Base-by-base conservation (phyloP, 768 basidiomycete genomes). In the Cystofilobasidium ferigula region DNA sequence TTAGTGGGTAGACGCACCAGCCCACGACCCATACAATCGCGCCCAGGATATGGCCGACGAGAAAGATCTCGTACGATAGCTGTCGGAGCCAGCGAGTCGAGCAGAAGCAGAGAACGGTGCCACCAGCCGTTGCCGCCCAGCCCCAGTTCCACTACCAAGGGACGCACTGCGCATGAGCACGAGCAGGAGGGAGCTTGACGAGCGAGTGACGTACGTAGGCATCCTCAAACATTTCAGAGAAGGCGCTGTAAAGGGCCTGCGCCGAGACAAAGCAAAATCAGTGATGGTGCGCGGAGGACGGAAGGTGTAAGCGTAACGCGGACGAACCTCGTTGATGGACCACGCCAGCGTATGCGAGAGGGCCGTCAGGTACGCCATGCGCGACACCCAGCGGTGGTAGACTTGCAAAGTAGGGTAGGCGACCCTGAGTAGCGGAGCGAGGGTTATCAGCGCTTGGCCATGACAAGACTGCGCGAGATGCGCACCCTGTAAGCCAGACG, bases 101-200 rank as follows among this genome's bases (percentile, higher is more conserved):
- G 24, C 22, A 14, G 5, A 47, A 20, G 53, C 38, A 14, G 6
- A 63, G 36, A 3, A 63, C 22, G 18, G 38, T 8, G 20, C 62
- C 28, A 2, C 30, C 54, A 22, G 20, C 51, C 14, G 32, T 40
- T 40, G 30, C 51, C 1, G 38, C 62, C 4, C 30, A 24, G 26
- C 62, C 62, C 62, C 62, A 63, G 47, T 51, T 51, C 62, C 62
- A 63, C n/a, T n/a, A n/a, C n/a, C n/a, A n/a, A n/a, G n/a, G n/a
- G n/a, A n/a, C n/a, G n/a, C n/a, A n/a, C n/a, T n/a, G n/a, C n/a
- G n/a, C n/a, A n/a, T n/a, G n/a, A n/a, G n/a, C n/a, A n/a, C n/a
- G n/a, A n/a, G n/a, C n/a, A n/a, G n/a, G n/a, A n/a, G n/a, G n/a
- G n/a, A n/a, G n/a, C n/a, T n/a, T n/a, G n/a, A n/a, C n/a, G n/a